These are phyloP conservation scores for Protomyces gravidus DNA, from an alignment of 1,139 yeast genomes.

Conservation along the genomic window DNA sequence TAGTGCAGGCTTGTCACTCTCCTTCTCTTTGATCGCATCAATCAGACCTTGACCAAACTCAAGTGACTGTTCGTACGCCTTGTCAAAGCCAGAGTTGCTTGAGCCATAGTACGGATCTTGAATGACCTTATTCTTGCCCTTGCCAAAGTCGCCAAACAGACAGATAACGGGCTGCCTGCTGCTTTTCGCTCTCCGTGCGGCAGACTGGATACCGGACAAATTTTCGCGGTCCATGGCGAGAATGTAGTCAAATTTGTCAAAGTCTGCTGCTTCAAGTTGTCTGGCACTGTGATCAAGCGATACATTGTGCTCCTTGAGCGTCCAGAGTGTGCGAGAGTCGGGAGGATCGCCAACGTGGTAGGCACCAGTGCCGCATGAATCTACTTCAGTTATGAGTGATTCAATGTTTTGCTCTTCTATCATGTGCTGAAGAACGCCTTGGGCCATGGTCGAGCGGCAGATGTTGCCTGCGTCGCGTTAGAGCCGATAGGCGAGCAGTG, in stretches of 20 bases:
- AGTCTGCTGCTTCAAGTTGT: constrained; percentile 19
- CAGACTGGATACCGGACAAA: constrained; percentile 11
- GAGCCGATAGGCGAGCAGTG: constrained; percentile 3
- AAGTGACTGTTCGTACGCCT: constrained; percentile 13
- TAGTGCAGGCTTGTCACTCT: not conserved
- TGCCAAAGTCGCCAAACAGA: constrained; percentile 28
- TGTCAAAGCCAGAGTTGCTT: constrained; percentile 10
- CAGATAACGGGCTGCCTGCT: constrained; percentile 2
- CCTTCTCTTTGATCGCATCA: not conserved
- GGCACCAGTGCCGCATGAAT: constrained; percentile 23
- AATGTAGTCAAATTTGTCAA: constrained; percentile 26
- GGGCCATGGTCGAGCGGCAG: constrained; percentile 25
- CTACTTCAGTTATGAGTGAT: constrained; percentile 2
- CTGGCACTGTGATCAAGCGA: constrained; percentile 11
- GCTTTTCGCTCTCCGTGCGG: constrained; percentile 3
- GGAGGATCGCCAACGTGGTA: constrained; percentile 18
- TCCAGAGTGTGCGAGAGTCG: constrained; percentile 12
- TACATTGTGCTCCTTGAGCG: constrained; percentile 3
- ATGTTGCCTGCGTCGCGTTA: constrained; percentile 4
- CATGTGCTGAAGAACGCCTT: constrained; percentile 9
- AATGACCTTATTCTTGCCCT: constrained; percentile 1
- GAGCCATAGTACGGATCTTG: constrained; percentile 31
- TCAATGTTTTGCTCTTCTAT: not conserved
- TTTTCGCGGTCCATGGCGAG: constrained; percentile 30
- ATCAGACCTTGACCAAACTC: constrained; percentile 9